phyloP scores from a whole-genome alignment of 495 filamentous ascomycete species.

The Aspergillus wentii region DNA sequence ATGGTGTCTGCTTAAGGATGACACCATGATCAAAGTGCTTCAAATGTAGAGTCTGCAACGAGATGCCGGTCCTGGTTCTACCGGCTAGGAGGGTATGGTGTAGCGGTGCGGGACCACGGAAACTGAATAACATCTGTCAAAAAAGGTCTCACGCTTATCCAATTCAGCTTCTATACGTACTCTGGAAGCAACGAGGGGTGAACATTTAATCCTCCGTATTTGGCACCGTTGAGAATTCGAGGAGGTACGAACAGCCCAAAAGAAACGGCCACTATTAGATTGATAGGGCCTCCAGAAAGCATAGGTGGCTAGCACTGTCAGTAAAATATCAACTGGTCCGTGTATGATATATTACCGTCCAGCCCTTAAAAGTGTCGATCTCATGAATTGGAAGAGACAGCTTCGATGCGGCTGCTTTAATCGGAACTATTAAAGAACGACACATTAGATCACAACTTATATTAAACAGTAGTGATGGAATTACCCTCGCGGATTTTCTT shows the following conservation, averaged over 20 bases:
- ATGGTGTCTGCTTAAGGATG: conserved; percentile 64
- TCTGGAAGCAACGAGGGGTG: conserved; percentile 93
- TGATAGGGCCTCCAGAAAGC: conserved; percentile 49
- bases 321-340: not conserved
- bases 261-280: conserved; percentile 91
- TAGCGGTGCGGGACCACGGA: conserved; percentile 72
- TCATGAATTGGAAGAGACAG: conserved; percentile 66
- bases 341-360: conserved; percentile 51
- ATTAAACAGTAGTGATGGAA: conserved; percentile 3
- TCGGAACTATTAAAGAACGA: conserved; percentile 55
- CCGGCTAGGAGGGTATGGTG: conserved; percentile 68
- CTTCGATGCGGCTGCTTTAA: conserved; percentile 58
- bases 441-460: conserved; percentile 7
- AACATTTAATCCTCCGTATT: conserved; percentile 87
- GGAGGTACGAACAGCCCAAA: conserved; percentile 88
- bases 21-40: conserved; percentile 70
- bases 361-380: conserved; percentile 74
- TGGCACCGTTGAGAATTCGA: conserved; percentile 59
- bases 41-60: conserved; percentile 78
- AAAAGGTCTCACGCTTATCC: no score
- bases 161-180: conserved; percentile 34
- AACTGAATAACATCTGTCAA: conserved; percentile 35
- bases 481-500: conserved; percentile 68
- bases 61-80: conserved; percentile 58
- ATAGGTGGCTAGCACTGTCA: conserved; percentile 49